A percentile compares a stretch with the other conserved stretches of the same genome.
Conservation (phyloP, 495 filamentous ascomycete genomes). For the Collariella sp. region DNA sequence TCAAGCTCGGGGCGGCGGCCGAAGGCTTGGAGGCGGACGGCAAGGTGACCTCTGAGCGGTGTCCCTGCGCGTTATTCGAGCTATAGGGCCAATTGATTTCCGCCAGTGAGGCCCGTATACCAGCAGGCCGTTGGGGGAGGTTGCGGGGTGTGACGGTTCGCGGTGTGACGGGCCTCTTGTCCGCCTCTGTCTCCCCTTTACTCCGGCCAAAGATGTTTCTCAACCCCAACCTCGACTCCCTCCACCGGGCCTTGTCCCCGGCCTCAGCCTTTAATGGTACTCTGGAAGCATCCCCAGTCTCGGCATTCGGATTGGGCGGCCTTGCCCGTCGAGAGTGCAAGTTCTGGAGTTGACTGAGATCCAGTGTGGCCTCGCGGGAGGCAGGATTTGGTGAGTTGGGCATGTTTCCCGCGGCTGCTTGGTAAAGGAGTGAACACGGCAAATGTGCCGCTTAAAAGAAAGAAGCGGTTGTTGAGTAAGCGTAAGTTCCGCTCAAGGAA, state of each 20-base stretch:
- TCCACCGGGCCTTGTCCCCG: conserved; percentile 25
- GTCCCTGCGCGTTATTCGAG: conserved; percentile 19
- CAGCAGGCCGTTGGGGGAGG: conserved; percentile 25
- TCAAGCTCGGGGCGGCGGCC: conserved; percentile 18
- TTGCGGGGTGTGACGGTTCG: conserved; percentile 11
- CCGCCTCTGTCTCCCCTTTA: conserved; percentile 13
- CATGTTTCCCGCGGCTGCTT: conserved; percentile 12
- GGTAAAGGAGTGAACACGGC: conserved; percentile 10
- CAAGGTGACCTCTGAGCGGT: conserved; percentile 35
- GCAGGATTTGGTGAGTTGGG: conserved; percentile 12
- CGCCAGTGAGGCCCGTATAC: conserved; percentile 37
- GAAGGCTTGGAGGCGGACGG: conserved; percentile 13
- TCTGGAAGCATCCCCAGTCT: conserved; percentile 11
- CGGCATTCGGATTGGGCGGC: conserved; percentile 17
- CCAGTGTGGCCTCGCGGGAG: conserved; percentile 18
- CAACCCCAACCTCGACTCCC: conserved; percentile 44
- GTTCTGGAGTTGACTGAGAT: conserved; percentile 14
- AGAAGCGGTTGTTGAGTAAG: not conserved
- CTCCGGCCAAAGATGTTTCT: conserved; percentile 23
- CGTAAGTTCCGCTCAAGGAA: not conserved
- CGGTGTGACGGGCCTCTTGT: conserved; percentile 15
- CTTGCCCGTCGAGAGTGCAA: conserved; percentile 16
- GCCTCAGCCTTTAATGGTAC: conserved; percentile 21
- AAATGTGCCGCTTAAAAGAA: not conserved
- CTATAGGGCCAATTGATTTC: conserved; percentile 38